Conservation (phyloP, 2,329 filamentous ascomycete species). For the Trichoderma pleuroti region DNA sequence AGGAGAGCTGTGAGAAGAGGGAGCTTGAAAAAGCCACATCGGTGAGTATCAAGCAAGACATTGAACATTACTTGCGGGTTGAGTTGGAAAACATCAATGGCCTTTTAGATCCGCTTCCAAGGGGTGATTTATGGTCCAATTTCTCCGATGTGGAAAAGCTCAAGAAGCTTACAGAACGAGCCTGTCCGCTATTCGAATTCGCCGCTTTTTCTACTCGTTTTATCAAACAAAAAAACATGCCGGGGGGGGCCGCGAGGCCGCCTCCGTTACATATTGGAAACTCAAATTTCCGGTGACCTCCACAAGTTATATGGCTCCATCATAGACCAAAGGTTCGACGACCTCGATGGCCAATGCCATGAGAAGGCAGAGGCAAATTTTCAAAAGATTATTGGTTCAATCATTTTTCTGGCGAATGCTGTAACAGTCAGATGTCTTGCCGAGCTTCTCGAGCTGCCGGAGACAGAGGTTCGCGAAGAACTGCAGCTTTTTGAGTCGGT, state of each 20-base stretch:
- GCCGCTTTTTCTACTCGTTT: constrained; percentile 24
- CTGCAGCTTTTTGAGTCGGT: constrained; percentile 35
- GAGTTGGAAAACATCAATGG: neutral
- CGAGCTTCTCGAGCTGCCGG: constrained; percentile 25
- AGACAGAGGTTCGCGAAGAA: constrained; percentile 20
- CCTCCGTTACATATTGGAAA: constrained; percentile 25
- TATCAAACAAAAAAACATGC: constrained; percentile 18
- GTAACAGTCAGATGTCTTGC: constrained; percentile 29
- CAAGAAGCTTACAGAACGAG: neutral
- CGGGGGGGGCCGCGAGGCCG: constrained; percentile 20
- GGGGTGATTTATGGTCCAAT: neutral
- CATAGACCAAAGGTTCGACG: constrained; percentile 18
- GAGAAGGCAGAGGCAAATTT: constrained; percentile 26
- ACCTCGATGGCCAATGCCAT: neutral
- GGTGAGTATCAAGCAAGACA: constrained; percentile 26
- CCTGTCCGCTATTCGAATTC: constrained; percentile 23
- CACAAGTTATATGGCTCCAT: constrained; percentile 23
- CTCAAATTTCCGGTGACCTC: constrained; percentile 3
- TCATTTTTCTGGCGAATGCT: constrained; percentile 30
- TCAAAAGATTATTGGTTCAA: constrained; percentile 30
- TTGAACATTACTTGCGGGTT: constrained; percentile 20
- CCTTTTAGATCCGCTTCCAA: neutral
- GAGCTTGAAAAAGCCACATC: neutral
- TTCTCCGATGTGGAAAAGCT: neutral
- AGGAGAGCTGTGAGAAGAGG: neutral